Evolutionary conservation across 2,329 filamentous ascomycete genomes (phyloP).

Genomic region (Bipolaris cookei): DNA sequence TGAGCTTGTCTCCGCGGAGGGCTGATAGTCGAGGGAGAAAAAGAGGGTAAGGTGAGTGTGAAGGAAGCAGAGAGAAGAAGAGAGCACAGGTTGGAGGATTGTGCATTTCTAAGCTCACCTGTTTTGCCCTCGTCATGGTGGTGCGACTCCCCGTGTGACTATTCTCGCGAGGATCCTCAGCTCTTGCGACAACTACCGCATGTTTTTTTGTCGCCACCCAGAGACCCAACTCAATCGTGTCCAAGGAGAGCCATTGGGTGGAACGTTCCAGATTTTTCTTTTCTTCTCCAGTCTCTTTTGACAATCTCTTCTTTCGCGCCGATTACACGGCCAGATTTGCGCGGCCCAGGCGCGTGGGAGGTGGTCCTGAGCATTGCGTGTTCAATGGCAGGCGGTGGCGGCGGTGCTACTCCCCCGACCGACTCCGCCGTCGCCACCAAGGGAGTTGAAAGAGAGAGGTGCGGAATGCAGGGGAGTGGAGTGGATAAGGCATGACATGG

Average conservation of each 20-base stretch:
- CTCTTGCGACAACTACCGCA: constrained; percentile 1
- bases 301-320: constrained; percentile 1
- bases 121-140: not conserved
- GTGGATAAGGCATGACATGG: not conserved
- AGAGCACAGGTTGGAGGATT: not conserved
- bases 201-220: constrained; percentile 1
- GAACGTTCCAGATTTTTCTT: constrained; percentile 1
- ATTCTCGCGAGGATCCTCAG: not conserved
- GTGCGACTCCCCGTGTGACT: not conserved
- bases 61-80: not conserved
- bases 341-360: not conserved
- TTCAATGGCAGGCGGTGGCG: not conserved
- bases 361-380: not conserved
- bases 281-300: not conserved
- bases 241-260: not conserved
- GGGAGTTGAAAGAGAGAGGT: not conserved
- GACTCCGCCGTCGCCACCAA: constrained; percentile 1
- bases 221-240: not conserved
- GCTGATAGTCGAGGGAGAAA: not conserved
- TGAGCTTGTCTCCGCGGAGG: constrained; percentile 9
- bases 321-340: constrained; percentile 1
- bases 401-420: not conserved
- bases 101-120: constrained; percentile 1
- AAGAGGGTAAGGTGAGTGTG: not conserved
- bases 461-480: not conserved